phyloP scores from a whole-genome alignment of 441 rosid species.

The Cnidoscolus chayamansa region DNA sequence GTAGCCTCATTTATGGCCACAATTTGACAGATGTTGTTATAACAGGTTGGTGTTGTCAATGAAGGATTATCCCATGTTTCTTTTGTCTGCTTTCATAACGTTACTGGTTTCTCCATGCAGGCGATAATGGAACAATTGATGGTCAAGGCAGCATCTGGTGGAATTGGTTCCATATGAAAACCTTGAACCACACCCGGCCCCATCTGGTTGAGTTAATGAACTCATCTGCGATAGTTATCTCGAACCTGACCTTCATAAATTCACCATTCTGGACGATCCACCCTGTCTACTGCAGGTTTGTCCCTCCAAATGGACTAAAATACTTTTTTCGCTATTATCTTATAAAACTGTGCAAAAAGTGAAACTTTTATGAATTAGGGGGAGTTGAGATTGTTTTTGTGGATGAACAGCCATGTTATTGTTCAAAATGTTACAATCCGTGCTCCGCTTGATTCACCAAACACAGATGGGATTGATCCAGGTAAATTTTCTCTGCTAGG shows the following conservation, averaged over 20 bases:
- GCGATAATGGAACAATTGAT: constrained; percentile 88
- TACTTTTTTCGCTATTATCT: constrained; percentile 19
- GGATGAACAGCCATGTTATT: constrained; percentile 73
- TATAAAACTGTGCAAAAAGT: constrained; percentile 30
- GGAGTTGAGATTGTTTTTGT: constrained; percentile 45
- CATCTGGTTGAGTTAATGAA: constrained; percentile 94
- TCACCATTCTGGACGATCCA: constrained; percentile 98
- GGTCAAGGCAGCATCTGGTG: constrained; percentile 97
- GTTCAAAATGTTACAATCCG: constrained; percentile 81
- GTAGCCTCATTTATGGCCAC: constrained; percentile 84
- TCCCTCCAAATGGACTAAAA: constrained; percentile 20
- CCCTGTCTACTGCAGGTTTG: constrained; percentile 96
- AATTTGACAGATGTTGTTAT: constrained; percentile 88
- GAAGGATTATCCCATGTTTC: constrained; percentile 6
- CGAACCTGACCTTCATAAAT: constrained; percentile 81
- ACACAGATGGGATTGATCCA: constrained; percentile 95
- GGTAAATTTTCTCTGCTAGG: constrained; percentile 45
- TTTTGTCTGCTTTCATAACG: constrained; percentile 20
- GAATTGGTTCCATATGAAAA: constrained; percentile 65
- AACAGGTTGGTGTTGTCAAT: constrained; percentile 58
- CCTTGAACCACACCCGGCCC: constrained; percentile 83
- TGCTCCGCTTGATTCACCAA: constrained; percentile 95
- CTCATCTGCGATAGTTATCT: constrained; percentile 70
- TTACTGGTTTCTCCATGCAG: constrained; percentile 37
- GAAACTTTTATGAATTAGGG: constrained; percentile 41